phyloP scores from a whole-genome alignment of 2,329 filamentous ascomycete genomes.

The Colletotrichum incanum region DNA sequence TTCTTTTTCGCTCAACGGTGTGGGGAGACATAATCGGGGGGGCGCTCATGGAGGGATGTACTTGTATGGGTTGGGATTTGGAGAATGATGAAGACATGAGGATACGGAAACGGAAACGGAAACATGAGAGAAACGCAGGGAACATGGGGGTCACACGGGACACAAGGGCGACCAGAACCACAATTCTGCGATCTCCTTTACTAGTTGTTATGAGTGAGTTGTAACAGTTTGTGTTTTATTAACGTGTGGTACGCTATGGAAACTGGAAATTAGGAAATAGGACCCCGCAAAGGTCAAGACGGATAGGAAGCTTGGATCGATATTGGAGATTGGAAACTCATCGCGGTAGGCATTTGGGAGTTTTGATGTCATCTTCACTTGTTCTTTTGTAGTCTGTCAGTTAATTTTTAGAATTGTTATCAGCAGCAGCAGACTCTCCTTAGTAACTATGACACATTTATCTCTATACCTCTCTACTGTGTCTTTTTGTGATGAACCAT shows the following conservation, averaged over 20 bases:
- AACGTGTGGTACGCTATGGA: not conserved
- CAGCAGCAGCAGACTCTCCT: conserved; percentile 29
- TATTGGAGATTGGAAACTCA: conserved; percentile 17
- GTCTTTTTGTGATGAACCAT: not conserved
- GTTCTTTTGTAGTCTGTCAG: not conserved
- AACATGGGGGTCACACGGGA: conserved; percentile 25
- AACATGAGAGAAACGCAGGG: not conserved
- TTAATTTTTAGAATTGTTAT: not conserved
- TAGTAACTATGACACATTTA: not conserved
- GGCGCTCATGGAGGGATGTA: not conserved
- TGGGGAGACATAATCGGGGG: conserved; percentile 11
- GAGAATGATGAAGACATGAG: not conserved
- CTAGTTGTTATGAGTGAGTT: conserved; percentile 21
- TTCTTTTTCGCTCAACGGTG: not conserved
- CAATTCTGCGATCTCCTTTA: conserved; percentile 36
- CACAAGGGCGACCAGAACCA: conserved; percentile 43
- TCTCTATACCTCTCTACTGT: not conserved
- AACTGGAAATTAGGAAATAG: not conserved
- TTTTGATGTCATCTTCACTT: conserved; percentile 37
- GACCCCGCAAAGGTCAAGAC: not conserved
- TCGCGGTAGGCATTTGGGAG: conserved; percentile 30
- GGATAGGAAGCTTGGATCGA: not conserved
- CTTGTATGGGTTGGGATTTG: not conserved
- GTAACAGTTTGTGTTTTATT: not conserved
- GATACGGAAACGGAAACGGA: not conserved